These are phyloP conservation scores for Hypoxylon sp. DNA, from an alignment of 2,329 filamentous ascomycete genomes.

Conservation along the genomic window DNA sequence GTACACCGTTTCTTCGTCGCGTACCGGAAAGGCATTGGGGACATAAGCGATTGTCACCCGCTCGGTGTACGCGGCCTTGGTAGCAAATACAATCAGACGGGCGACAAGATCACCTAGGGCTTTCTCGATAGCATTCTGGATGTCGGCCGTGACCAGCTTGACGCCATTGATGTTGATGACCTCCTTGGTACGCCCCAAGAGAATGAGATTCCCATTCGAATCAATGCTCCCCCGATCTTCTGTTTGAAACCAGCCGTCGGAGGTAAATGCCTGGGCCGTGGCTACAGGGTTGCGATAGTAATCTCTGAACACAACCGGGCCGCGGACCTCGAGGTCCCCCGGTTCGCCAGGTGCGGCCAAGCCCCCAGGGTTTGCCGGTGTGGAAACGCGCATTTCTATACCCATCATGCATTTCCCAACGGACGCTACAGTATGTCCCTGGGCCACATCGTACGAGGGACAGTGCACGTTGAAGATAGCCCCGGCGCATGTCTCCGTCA, in stretches of 20 bases:
- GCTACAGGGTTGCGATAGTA: constrained; percentile 68
- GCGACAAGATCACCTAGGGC: constrained; percentile 39
- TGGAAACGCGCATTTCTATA: constrained; percentile 46
- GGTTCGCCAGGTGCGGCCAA: constrained; percentile 39
- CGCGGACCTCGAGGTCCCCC: constrained; percentile 67
- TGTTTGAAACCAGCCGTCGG: constrained; percentile 55
- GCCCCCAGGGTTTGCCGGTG: constrained; percentile 17
- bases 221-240: constrained; percentile 51
- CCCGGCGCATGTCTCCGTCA: constrained; percentile 63
- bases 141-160: constrained; percentile 49
- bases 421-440: constrained; percentile 45
- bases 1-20: background rate
- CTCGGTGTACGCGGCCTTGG: constrained; percentile 45
- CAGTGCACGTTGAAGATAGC: constrained; percentile 53
- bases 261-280: constrained; percentile 63
- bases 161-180: constrained; percentile 57
- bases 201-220: constrained; percentile 44
- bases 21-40: background rate
- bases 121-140: constrained; percentile 51
- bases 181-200: constrained; percentile 53
- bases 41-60: constrained; percentile 45
- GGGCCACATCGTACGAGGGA: constrained; percentile 50
- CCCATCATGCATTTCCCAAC: constrained; percentile 51
- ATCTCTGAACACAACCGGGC: constrained; percentile 67
- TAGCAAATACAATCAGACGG: constrained; percentile 52